A percentile compares a stretch with the other conserved stretches of the same genome.
phyloP scores from a whole-genome alignment of 2,329 filamentous ascomycete genomes.

The Botrytis squamosa region DNA sequence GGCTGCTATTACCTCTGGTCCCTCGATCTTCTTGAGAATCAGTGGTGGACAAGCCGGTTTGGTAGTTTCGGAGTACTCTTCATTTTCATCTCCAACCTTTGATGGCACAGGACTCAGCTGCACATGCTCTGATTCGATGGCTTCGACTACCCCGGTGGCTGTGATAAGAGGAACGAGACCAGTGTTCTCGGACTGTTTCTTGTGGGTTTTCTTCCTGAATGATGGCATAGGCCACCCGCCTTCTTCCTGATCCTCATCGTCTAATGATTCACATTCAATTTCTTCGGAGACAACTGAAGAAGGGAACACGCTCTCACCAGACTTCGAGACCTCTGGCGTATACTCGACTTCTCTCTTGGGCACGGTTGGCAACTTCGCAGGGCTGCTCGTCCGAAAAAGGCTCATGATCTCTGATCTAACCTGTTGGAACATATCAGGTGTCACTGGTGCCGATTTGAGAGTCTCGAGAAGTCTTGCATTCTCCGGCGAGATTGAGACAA shows the following conservation, averaged over 20 bases:
- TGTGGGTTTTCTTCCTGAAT: not conserved
- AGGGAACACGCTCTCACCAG: not conserved
- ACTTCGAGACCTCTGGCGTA: not conserved
- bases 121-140: not conserved
- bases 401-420: not conserved
- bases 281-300: too few relatives aligned
- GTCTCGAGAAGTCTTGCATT: not conserved
- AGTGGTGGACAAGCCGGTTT: not conserved
- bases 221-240: not conserved
- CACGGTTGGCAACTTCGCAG: not conserved
- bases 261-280: fast-evolving
- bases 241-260: not conserved
- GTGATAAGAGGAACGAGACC: not conserved
- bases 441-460: not conserved
- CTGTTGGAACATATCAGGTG: not conserved
- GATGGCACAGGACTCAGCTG: not conserved
- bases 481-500: too few relatives aligned
- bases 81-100: not conserved
- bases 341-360: too few relatives aligned
- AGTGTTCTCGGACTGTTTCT: not conserved
- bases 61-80: not conserved
- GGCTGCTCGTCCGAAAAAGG: not conserved
- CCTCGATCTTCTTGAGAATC: not conserved
- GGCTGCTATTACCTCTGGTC: conserved; percentile 10
- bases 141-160: not conserved